phyloP scores from a whole-genome alignment of 2,329 filamentous ascomycete genomes.

The Stagonosporopsis vannaccii region DNA sequence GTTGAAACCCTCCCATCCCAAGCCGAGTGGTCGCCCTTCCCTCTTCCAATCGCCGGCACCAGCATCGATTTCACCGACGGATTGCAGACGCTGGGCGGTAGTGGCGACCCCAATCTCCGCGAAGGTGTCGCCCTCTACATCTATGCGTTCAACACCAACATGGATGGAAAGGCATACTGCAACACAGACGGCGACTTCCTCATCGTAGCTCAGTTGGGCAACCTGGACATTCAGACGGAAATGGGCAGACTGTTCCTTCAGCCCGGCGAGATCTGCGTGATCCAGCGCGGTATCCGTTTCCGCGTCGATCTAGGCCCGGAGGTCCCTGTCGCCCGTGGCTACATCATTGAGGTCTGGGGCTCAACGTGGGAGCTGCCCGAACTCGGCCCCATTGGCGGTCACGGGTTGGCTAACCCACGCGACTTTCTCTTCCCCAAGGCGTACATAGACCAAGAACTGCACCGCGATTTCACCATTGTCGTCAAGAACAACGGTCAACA shows the following conservation, averaged over 20 bases:
- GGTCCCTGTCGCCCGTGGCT: constrained; percentile 46
- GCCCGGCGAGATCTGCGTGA: constrained; percentile 51
- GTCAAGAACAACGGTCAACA: constrained; percentile 22
- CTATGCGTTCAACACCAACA: constrained; percentile 57
- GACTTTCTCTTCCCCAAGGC: constrained; percentile 51
- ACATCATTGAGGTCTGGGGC: constrained; percentile 52
- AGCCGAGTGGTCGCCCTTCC: background rate
- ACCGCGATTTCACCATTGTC: constrained; percentile 5
- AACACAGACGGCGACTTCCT: constrained; percentile 54
- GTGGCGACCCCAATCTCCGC: constrained; percentile 59
- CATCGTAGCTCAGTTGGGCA: constrained; percentile 47
- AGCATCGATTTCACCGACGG: constrained; percentile 33
- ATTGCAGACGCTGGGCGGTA: constrained; percentile 59
- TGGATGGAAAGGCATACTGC: constrained; percentile 56
- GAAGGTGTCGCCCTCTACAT: constrained; percentile 60
- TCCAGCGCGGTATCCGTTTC: constrained; percentile 52
- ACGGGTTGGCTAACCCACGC: constrained; percentile 51
- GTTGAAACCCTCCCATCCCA: background rate
- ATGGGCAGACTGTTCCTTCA: constrained; percentile 50
- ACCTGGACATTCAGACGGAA: constrained; percentile 50
- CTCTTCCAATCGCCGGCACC: background rate
- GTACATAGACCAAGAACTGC: constrained; percentile 47
- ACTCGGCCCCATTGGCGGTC: constrained; percentile 50
- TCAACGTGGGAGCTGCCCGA: constrained; percentile 52
- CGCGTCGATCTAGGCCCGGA: constrained; percentile 44